A percentile compares a stretch with the other conserved stretches of the same genome.
Evolutionary conservation across 1,284 basidiomycete genomes (phyloP).

Genomic region (Boletus albobrunnescens): DNA sequence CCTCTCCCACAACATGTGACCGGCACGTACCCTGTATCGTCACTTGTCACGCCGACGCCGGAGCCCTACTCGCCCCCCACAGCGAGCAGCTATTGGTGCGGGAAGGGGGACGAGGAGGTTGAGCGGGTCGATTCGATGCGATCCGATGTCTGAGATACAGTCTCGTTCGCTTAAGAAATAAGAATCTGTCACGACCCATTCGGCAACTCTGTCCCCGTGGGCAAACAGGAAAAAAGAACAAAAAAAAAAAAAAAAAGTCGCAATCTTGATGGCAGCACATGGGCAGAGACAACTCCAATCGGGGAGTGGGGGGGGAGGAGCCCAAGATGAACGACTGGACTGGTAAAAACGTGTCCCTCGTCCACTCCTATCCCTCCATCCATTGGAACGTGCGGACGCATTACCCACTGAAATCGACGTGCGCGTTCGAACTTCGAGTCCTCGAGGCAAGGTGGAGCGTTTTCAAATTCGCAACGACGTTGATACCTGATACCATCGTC

Average conservation of each 20-base stretch:
- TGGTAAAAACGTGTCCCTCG: no score
- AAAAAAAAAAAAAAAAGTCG: background rate
- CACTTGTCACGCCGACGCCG: constrained; percentile 1
- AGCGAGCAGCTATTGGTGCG: no score
- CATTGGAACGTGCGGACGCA: background rate
- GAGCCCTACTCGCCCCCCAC: no score
- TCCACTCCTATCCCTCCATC: no score
- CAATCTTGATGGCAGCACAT: no score
- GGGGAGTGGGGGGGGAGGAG: background rate
- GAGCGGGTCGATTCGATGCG: constrained; percentile 11
- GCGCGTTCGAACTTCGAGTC: background rate
- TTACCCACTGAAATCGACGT: no score
- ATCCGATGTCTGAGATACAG: background rate
- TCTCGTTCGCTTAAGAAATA: constrained; percentile 8
- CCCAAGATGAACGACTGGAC: no score
- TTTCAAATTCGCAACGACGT: constrained; percentile 20
- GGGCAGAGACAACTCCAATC: constrained; percentile 8
- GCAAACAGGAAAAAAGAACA: background rate
- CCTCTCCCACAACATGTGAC: constrained; percentile 20
- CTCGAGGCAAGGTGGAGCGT: constrained; percentile 21
- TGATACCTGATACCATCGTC: background rate
- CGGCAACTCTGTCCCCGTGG: constrained; percentile 16
- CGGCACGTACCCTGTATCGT: no score
- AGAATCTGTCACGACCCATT: constrained; percentile 13
- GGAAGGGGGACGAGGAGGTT: background rate